These are phyloP conservation scores for Aspergillaceae sp. DNA, from an alignment of 2,329 filamentous ascomycete species.

Conservation along the genomic window DNA sequence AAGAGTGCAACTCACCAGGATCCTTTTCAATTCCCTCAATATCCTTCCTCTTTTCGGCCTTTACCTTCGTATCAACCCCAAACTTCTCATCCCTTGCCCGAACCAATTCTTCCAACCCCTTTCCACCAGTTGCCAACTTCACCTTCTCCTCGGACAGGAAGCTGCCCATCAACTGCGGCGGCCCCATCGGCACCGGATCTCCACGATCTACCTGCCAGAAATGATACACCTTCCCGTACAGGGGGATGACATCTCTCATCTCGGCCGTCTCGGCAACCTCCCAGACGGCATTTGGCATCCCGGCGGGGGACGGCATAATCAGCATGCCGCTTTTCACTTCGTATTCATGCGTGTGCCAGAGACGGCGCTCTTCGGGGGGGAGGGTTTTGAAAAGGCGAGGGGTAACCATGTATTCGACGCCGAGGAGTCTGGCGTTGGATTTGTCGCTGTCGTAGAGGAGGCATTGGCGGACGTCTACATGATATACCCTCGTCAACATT, in stretches of 20 bases:
- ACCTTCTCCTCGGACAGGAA: constrained; percentile 31
- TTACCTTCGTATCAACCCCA: constrained; percentile 43
- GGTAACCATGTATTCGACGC: constrained; percentile 82
- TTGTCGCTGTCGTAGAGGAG: constrained; percentile 69
- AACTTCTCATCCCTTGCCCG: constrained; percentile 48
- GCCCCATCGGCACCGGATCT: constrained; percentile 53
- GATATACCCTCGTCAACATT: background rate
- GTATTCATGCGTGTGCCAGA: constrained; percentile 67
- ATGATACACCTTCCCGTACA: constrained; percentile 81
- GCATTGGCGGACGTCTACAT: constrained; percentile 66
- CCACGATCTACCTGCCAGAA: constrained; percentile 78
- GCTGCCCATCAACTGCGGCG: constrained; percentile 57
- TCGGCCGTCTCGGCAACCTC: constrained; percentile 67
- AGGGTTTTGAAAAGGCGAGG: constrained; percentile 59
- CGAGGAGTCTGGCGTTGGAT: constrained; percentile 63
- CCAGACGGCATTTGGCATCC: constrained; percentile 53
- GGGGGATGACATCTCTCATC: constrained; percentile 64
- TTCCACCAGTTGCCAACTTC: constrained; percentile 10
- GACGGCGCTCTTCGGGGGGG: constrained; percentile 55
- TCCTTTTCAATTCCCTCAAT: constrained; percentile 34
- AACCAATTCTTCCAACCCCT: constrained; percentile 31
- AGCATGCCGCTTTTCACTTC: constrained; percentile 39
- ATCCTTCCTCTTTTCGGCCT: constrained; percentile 45
- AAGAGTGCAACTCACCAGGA: constrained; percentile 18
- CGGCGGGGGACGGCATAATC: constrained; percentile 30